phyloP scores from a whole-genome alignment of 768 basidiomycete species.

The Serendipita sp. region DNA sequence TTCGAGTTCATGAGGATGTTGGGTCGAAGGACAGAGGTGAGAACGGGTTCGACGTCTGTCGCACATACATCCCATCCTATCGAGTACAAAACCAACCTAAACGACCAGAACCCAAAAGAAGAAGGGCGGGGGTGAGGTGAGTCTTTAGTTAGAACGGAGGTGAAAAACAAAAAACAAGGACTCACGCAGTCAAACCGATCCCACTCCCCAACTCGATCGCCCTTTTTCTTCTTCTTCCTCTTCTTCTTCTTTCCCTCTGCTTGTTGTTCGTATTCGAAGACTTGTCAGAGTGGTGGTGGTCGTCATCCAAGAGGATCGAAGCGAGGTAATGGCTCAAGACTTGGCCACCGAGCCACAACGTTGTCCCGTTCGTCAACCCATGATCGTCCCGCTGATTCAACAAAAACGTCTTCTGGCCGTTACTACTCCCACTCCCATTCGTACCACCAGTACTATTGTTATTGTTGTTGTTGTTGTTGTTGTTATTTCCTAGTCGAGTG shows the following conservation, averaged over 20 bases:
- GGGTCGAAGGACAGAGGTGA: slow-evolving; percentile 39
- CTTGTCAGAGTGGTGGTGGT: not conserved
- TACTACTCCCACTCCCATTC: too few relatives aligned
- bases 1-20: slow-evolving; percentile 32
- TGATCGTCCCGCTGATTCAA: slow-evolving; percentile 40
- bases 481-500: slow-evolving; percentile 8
- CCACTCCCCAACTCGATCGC: slow-evolving; percentile 73
- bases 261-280: not conserved
- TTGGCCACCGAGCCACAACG: slow-evolving; percentile 74
- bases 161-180: slow-evolving; percentile 9
- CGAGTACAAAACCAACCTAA: slow-evolving; percentile 46
- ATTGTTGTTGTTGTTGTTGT: too few relatives aligned
- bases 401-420: slow-evolving; percentile 20
- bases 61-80: slow-evolving; percentile 62
- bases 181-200: slow-evolving; percentile 62
- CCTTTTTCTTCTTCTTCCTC: slow-evolving; percentile 18
- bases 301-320: slow-evolving; percentile 17
- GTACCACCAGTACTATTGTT: too few relatives aligned
- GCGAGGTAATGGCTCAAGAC: slow-evolving; percentile 49
- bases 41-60: slow-evolving; percentile 54
- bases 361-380: slow-evolving; percentile 57
- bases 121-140: too few relatives aligned
- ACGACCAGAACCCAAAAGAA: slow-evolving; percentile 26
- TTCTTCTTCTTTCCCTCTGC: not conserved
- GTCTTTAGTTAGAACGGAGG: not conserved